Evolutionary conservation across 1,139 yeast species (phyloP), one percentile per base, ranked within the genome.

Genomic region (Schizosaccharomyces versatilis): DNA sequence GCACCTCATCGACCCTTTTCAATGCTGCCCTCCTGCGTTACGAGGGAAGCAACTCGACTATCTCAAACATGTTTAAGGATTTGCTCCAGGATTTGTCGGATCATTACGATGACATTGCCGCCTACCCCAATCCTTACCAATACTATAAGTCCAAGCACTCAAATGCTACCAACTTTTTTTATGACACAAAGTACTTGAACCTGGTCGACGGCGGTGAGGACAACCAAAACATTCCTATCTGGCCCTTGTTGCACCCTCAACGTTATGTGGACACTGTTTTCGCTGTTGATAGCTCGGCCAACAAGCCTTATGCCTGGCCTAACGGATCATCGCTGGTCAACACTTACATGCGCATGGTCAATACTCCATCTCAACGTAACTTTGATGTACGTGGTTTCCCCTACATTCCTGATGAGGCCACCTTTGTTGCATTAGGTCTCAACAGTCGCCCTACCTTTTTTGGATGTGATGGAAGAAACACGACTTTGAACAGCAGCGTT

Each of bases 161-260:
- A 59, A 66, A 51, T 57, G 62, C 54, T 65, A 68, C 61, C 32
- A 19, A 39, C 17, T 12, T 12, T 7, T 19, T 38, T 7, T 63
- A 67, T 36, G 62, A 67, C 51, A 73, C 77, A 7, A 24, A 24
- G 32, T 59, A 61, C n/a, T 69, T 84, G 56, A 75, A 70, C 64
- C 71, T 85, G 58, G 86, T 80, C 36, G 95, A 86, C 66, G 96
- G 96, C 59, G 95, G 95, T 61, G 90, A 81, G 67, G 95, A 84
- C 68, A 64, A 66, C 14, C 86, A 84, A 67, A 82, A 84, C 63
- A 73, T 86, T 47, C 95, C 97, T 14, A 70, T 84, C 49, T 71
- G 75, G 56, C 96, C 96, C 38, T 71, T 85, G 62, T 67, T 86
- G 54, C 90, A 81, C 68, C 75, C 78, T 8, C 74, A 74, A 54